phyloP scores from a whole-genome alignment of 2,329 filamentous ascomycete species.

The Chaetomiaceae sp. region DNA sequence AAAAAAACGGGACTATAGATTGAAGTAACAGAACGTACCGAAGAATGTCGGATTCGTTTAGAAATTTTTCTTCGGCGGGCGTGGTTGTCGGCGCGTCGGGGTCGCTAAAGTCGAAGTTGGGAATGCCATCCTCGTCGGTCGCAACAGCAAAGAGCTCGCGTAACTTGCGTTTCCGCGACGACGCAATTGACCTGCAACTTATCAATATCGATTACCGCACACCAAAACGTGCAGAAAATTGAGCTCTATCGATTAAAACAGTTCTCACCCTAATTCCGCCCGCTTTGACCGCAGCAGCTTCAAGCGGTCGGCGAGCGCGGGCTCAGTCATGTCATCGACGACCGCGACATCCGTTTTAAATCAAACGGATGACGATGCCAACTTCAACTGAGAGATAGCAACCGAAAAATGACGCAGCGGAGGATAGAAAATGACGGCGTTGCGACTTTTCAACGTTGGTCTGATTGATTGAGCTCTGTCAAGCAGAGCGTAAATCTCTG shows the following conservation, averaged over 20 bases:
- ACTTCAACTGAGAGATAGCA: slow-evolving; percentile 34
- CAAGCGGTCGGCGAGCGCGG: slow-evolving; percentile 61
- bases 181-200: slow-evolving; percentile 61
- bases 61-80: slow-evolving; percentile 51
- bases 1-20: slow-evolving; percentile 20
- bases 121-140: slow-evolving; percentile 61
- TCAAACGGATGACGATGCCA: slow-evolving; percentile 51
- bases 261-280: slow-evolving; percentile 56
- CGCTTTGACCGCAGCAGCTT: slow-evolving; percentile 63
- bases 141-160: slow-evolving; percentile 79
- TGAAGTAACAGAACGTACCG: slow-evolving; percentile 46
- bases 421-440: slow-evolving; percentile 34
- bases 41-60: slow-evolving; percentile 54
- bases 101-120: slow-evolving; percentile 54
- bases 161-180: slow-evolving; percentile 86
- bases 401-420: slow-evolving; percentile 29
- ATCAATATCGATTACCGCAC: slow-evolving; percentile 43
- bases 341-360: slow-evolving; percentile 66
- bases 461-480: slow-evolving; percentile 24
- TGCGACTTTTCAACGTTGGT: slow-evolving; percentile 26
- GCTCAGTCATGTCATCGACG: slow-evolving; percentile 68
- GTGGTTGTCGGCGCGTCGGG: slow-evolving; percentile 52
- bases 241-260: slow-evolving; percentile 41
- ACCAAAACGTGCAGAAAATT: slow-evolving; percentile 48
- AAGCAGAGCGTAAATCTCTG: slow-evolving; percentile 28